phyloP scores from a whole-genome alignment of 768 basidiomycete species.

The Omphalotus guepiniiformis region DNA sequence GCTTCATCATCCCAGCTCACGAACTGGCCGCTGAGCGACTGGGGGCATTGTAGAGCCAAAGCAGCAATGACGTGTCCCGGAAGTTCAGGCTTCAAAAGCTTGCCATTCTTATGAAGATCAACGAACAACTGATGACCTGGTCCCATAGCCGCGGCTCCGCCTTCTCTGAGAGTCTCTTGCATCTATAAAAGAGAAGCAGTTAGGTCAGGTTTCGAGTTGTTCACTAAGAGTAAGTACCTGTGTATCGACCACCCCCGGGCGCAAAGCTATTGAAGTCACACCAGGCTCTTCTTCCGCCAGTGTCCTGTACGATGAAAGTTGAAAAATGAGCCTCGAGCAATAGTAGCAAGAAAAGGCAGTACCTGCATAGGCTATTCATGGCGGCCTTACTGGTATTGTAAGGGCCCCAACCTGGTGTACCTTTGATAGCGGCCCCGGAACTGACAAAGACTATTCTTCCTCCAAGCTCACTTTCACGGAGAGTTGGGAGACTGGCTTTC shows the following conservation, averaged over 20 bases:
- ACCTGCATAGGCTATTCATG: constrained; percentile 83
- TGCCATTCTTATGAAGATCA: constrained; percentile 54
- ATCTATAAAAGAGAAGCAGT: constrained; percentile 43
- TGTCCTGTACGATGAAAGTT: constrained; percentile 45
- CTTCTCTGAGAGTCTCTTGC: constrained; percentile 55
- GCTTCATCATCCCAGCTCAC: constrained; percentile 76
- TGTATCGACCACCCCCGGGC: constrained; percentile 89
- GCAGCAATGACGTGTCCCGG: constrained; percentile 78
- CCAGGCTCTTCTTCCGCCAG: constrained; percentile 80
- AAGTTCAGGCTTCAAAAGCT: constrained; percentile 70
- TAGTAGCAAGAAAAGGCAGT: constrained; percentile 5
- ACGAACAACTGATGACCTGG: constrained; percentile 57
- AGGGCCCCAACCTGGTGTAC: constrained; percentile 68
- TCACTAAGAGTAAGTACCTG: no score
- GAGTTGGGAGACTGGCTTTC: constrained; percentile 59
- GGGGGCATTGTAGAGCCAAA: constrained; percentile 61
- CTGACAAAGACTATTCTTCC: constrained; percentile 80
- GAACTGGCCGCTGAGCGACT: constrained; percentile 68
- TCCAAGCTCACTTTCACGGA: constrained; percentile 54
- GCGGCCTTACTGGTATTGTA: constrained; percentile 87
- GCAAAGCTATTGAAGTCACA: constrained; percentile 68
- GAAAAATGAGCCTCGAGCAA: neutral
- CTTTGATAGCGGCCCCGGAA: constrained; percentile 77
- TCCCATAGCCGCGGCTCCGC: constrained; percentile 51
- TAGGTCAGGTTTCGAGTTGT: no score